Base-by-base conservation (phyloP, 805 yeast species). In the Ogataea allantospora region DNA sequence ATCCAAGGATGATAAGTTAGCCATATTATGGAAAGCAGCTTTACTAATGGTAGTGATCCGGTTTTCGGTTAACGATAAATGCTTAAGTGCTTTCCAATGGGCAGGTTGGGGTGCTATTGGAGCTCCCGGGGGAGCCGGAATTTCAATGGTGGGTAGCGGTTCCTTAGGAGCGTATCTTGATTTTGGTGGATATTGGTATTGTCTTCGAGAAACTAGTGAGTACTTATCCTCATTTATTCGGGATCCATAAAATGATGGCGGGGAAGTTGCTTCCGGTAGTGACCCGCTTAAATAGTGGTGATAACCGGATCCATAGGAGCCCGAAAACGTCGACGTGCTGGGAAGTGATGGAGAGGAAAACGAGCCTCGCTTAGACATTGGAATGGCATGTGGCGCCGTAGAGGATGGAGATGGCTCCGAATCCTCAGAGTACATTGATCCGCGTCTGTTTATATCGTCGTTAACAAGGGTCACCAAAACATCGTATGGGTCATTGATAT, bases 401-500 rank as follows among this genome's bases (percentile, higher is more conserved):
- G 44, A 35, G 6, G 50, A n/a, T 12, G 47, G 43, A 8, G 47
- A 42, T 7, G 42, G 36, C 7, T 43, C 55, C 2, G 48, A 30
- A 11, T 50, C 57, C 6, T 51, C 58, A 3, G 50, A 44, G 17
- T 49, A 49, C 9, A 32, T 40, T 3, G 55, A 46, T 4, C 60
- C 60, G 23, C 70, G 51, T 28, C 60, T 55, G 32, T 50, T 46
- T 13, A 48, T 46, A 47, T 78, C 83, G 25, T 77, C 82, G 25
- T 70, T 63, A 2, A 78, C 80, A 35, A 80, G 61, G 32, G 71
- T 66, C 28, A 70, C 66, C 22, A 77, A 54, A 3, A 80, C 54
- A 44, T 80, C 84, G 6, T 66, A 66, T 6, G 80, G 71, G 49
- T 73, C 78, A 27, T 63, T 62, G 8, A 79, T 56, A 43, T 71